Conservation (phyloP, 306 rosid species). For the Quillaja saponaria region DNA sequence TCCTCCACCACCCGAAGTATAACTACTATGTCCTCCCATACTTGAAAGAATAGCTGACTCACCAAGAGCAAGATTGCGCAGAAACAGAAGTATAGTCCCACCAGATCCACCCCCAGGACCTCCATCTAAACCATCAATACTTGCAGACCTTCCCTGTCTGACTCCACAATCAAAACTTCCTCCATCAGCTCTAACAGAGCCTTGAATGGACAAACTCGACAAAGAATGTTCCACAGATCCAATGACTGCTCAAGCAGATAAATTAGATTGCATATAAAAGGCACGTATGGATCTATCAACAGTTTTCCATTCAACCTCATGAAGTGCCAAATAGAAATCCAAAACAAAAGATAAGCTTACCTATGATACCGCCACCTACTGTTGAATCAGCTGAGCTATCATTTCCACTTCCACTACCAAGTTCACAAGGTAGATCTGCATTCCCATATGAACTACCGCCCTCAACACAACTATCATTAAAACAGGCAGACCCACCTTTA, state of each 20-base stretch:
- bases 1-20: slow-evolving; percentile 80
- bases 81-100: slow-evolving; percentile 82
- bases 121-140: slow-evolving; percentile 44
- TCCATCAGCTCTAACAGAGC: slow-evolving; percentile 76
- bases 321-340: too few species aligned
- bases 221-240: slow-evolving; percentile 89
- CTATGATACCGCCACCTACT: slow-evolving; percentile 93
- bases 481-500: slow-evolving; percentile 78
- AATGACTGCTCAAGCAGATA: slow-evolving; percentile 58
- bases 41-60: slow-evolving; percentile 84
- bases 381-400: slow-evolving; percentile 54
- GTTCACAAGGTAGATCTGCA: slow-evolving; percentile 85
- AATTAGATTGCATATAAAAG: slow-evolving; percentile 18
- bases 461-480: slow-evolving; percentile 42
- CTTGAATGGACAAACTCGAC: slow-evolving; percentile 78
- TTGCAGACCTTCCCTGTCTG: slow-evolving; percentile 25
- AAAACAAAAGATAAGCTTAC: slow-evolving; percentile 50
- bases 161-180: slow-evolving; percentile 53
- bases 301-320: too few species aligned
- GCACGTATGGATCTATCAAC: too few species aligned
- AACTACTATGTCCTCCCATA: slow-evolving; percentile 73
- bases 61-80: slow-evolving; percentile 57
- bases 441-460: slow-evolving; percentile 90
- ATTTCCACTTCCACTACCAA: slow-evolving; percentile 98
- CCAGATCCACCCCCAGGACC: slow-evolving; percentile 99